Conservation (phyloP, 2,329 filamentous ascomycete genomes). For the Massarina eburnea region DNA sequence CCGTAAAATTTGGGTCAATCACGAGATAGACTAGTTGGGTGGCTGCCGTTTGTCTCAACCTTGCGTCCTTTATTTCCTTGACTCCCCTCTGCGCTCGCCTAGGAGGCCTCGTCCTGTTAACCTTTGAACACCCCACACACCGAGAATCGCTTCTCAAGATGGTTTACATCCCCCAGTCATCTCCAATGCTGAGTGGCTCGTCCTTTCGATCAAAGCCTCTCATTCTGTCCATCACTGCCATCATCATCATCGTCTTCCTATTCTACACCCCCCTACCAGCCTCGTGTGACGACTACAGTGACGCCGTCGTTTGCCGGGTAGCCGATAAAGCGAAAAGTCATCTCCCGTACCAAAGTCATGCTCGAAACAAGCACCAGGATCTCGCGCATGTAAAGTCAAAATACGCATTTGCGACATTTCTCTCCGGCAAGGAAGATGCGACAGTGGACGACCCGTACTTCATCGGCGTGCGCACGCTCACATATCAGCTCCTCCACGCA, state of each 20-base stretch:
- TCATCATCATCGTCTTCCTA: constrained; percentile 5
- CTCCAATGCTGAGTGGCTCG: neutral
- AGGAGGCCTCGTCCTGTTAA: neutral
- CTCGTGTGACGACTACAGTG: constrained; percentile 3
- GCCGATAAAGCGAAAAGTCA: constrained; percentile 4
- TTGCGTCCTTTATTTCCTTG: neutral
- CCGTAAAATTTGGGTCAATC: neutral
- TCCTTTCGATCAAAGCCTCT: neutral
- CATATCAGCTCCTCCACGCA: constrained; percentile 44
- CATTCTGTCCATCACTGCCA: neutral
- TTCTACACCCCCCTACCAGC: constrained; percentile 5
- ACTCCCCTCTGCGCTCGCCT: neutral
- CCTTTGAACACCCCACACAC: neutral
- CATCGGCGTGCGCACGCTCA: constrained; percentile 36
- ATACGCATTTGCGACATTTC: constrained; percentile 44
- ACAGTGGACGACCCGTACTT: constrained; percentile 39
- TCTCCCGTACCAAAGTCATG: constrained; percentile 1
- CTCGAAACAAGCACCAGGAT: constrained; percentile 5
- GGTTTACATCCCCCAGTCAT: neutral
- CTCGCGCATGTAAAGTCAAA: constrained; percentile 17
- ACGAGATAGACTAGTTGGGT: neutral
- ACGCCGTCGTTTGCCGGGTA: constrained; percentile 4
- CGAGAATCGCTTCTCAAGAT: neutral
- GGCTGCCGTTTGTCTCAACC: neutral
- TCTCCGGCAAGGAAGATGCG: constrained; percentile 23